Percentiles rank a stretch among this genome's conserved stretches.
Conservation (phyloP, 495 filamentous ascomycete genomes). For the Darksidea phi region DNA sequence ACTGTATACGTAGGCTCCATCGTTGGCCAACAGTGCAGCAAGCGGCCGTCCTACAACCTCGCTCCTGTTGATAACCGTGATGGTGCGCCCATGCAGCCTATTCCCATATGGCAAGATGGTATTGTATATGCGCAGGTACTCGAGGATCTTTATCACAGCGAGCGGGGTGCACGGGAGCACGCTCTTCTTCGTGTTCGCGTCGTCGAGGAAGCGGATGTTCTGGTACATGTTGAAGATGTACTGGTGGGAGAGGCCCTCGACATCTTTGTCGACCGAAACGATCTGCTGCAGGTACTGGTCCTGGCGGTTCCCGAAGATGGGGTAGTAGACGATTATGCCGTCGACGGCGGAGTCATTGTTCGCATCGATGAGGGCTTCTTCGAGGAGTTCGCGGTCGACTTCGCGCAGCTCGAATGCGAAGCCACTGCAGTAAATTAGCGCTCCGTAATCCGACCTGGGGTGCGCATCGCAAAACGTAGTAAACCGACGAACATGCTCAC, state of each 20-base stretch:
- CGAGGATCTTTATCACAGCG: slow-evolving; percentile 92
- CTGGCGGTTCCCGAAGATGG: slow-evolving; percentile 84
- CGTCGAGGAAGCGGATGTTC: slow-evolving; percentile 92
- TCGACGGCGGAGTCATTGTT: slow-evolving; percentile 76
- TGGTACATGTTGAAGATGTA: slow-evolving; percentile 99
- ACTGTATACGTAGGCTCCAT: slow-evolving; percentile 91
- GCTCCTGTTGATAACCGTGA: slow-evolving; percentile 91
- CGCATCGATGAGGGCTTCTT: slow-evolving; percentile 78
- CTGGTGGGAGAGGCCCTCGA: slow-evolving; percentile 88
- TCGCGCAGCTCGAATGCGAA: slow-evolving; percentile 82
- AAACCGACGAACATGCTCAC: slow-evolving; percentile 56
- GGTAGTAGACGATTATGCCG: slow-evolving; percentile 98
- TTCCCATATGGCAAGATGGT: slow-evolving; percentile 93
- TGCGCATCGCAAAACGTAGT: not conserved
- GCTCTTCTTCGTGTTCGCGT: slow-evolving; percentile 74
- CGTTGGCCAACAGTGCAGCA: slow-evolving; percentile 93
- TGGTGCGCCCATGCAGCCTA: slow-evolving; percentile 81
- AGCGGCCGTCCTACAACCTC: slow-evolving; percentile 94
- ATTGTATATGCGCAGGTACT: slow-evolving; percentile 94
- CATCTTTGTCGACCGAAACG: slow-evolving; percentile 85
- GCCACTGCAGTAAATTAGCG: slow-evolving; percentile 57
- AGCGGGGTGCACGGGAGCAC: slow-evolving; percentile 94
- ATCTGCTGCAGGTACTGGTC: slow-evolving; percentile 95
- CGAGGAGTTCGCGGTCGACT: slow-evolving; percentile 80
- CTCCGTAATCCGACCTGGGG: not conserved